phyloP scores from a whole-genome alignment of 78 protist genomes.

The Chrysochromulina tobinii region DNA sequence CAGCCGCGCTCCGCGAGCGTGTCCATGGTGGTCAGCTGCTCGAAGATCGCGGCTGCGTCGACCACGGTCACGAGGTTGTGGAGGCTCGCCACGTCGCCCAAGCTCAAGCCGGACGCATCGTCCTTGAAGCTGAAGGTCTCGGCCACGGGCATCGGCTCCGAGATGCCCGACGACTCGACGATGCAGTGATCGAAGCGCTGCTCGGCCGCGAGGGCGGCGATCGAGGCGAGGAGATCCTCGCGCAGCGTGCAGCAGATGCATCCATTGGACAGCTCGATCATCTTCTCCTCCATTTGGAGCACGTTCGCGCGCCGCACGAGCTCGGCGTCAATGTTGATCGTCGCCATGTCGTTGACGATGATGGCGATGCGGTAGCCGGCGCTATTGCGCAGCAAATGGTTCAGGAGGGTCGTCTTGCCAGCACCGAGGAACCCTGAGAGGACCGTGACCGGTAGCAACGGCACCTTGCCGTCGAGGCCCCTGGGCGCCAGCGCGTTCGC shows the following conservation, averaged over 20 bases:
- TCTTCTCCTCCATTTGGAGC: background rate
- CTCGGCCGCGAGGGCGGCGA: background rate
- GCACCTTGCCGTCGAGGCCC: too few relatives aligned
- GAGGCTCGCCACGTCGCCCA: conserved; percentile 8
- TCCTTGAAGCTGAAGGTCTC: background rate
- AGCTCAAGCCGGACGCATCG: background rate
- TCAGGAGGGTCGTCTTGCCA: conserved; percentile 61
- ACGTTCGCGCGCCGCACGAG: background rate
- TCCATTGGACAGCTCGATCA: background rate
- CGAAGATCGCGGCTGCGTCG: conserved; percentile 44
- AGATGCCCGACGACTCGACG: background rate
- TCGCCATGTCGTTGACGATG: background rate
- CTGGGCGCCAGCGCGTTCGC: too few relatives aligned
- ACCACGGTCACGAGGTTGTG: conserved; percentile 73
- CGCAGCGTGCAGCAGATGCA: background rate
- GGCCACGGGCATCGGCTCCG: background rate
- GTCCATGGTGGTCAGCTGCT: background rate
- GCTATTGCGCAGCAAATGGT: conserved; percentile 13
- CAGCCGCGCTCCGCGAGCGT: background rate
- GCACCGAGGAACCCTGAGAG: conserved; percentile 59
- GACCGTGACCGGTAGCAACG: conserved; percentile 75
- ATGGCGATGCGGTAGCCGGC: background rate
- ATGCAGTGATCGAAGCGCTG: background rate
- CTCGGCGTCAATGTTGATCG: background rate
- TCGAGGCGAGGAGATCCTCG: background rate